Evolutionary conservation across 2,329 filamentous ascomycete genomes (phyloP).

Genomic region (Ophiocordyceps camponoti-floridani): DNA sequence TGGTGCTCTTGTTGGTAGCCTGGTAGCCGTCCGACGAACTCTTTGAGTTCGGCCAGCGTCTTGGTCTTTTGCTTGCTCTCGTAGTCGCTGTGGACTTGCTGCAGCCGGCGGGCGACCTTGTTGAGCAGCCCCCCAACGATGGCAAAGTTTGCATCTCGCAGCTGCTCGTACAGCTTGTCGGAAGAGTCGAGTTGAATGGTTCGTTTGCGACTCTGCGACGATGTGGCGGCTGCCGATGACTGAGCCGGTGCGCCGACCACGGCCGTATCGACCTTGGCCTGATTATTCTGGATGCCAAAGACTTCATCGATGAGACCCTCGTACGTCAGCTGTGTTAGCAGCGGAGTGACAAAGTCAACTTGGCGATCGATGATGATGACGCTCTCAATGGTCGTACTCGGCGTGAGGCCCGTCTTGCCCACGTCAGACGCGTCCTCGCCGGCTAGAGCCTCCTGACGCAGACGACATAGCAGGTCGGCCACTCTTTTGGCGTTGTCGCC

Average conservation of each 20-base stretch:
- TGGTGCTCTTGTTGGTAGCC: conserved; percentile 87
- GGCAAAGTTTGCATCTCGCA: conserved; percentile 87
- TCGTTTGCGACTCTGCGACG: conserved; percentile 51
- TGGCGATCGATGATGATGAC: conserved; percentile 91
- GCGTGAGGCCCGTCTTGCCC: conserved; percentile 50
- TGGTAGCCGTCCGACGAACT: conserved; percentile 88
- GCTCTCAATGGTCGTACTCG: conserved; percentile 76
- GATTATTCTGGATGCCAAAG: conserved; percentile 81
- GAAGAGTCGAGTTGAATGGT: conserved; percentile 80
- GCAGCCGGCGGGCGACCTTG: conserved; percentile 72
- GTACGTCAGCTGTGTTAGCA: conserved; percentile 91
- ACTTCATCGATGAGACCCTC: conserved; percentile 91
- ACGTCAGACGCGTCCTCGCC: conserved; percentile 53
- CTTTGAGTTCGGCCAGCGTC: conserved; percentile 76
- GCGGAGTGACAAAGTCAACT: conserved; percentile 77
- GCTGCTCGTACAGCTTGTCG: conserved; percentile 72
- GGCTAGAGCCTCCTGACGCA: conserved; percentile 76
- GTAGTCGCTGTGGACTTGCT: conserved; percentile 68
- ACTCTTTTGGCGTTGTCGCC: conserved; percentile 85
- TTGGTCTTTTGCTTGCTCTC: conserved; percentile 80
- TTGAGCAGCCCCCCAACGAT: conserved; percentile 81
- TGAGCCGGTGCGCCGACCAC: conserved; percentile 62
- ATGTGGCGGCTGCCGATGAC: conserved; percentile 27
- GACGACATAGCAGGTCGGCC: conserved; percentile 70
- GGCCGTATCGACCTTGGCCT: conserved; percentile 80